These are phyloP conservation scores for Amanita phalloides DNA, from an alignment of 768 basidiomycete genomes.

Conservation along the genomic window DNA sequence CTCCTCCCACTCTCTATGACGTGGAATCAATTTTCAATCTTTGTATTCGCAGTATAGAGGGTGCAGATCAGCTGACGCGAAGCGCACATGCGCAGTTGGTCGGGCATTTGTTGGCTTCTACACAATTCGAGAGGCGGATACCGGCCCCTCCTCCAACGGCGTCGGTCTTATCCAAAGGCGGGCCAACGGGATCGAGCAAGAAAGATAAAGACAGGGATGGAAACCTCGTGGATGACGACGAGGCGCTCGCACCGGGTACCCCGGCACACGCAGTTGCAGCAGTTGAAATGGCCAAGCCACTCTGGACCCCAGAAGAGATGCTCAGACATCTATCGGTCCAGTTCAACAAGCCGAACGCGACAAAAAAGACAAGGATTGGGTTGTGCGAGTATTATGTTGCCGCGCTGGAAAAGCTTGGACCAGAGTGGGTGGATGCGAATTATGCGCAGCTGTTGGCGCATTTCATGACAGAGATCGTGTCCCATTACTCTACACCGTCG, in stretches of 20 bases:
- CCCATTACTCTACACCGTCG: constrained; percentile 18
- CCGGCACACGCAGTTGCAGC: constrained; percentile 26
- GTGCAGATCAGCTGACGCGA: constrained; percentile 76
- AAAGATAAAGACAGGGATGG: constrained; percentile 50
- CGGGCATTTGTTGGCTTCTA: constrained; percentile 75
- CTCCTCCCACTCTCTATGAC: constrained; percentile 31
- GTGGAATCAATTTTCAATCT: constrained; percentile 64
- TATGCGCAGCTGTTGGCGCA: constrained; percentile 74
- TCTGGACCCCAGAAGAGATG: constrained; percentile 74
- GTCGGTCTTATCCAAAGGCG: constrained; percentile 34
- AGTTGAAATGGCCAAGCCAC: constrained; percentile 51
- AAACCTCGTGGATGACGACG: constrained; percentile 41
- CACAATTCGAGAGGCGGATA: constrained; percentile 57
- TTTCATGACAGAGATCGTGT: constrained; percentile 68
- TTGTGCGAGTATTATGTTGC: constrained; percentile 85
- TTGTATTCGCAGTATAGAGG: constrained; percentile 69
- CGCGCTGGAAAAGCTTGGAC: constrained; percentile 64
- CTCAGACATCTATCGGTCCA: constrained; percentile 65
- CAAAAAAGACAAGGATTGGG: constrained; percentile 69
- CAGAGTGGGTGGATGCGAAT: constrained; percentile 70
- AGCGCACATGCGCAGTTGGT: constrained; percentile 68
- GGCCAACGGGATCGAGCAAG: constrained; percentile 24
- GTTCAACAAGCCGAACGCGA: constrained; percentile 64
- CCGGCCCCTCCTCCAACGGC: constrained; percentile 15
- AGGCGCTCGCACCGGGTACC: constrained; percentile 16